Evolutionary conservation across 202 grass and related monocot species (phyloP), one percentile per base, ranked within the genome.

Genomic region (Zoysia matrella): DNA sequence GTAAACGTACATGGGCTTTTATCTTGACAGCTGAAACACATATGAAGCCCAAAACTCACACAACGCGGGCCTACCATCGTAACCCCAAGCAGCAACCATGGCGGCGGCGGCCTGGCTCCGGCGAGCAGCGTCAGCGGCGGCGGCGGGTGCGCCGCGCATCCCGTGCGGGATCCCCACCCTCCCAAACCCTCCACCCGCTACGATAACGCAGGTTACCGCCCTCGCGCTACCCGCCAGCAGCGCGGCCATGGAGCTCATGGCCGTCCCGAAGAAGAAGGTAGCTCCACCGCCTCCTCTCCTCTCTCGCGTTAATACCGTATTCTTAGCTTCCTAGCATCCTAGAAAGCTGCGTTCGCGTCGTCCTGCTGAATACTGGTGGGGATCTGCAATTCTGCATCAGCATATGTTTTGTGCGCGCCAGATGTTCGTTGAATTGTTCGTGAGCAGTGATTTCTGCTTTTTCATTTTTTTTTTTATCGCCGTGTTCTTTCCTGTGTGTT

Each of bases 211-310:
- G 60, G 30, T 3, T 8, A 18, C 22, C 8, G 8, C 60, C 8
- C 22, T 63, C 3, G 60, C 60, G 22, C 60, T 63, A 3, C 60
- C 60, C 3, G 60, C 22, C 60, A 40, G 8, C 8, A 9, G 22
- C 60, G 60, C 60, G 3, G 60, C 60, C 60, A 39, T 63, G 60
- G 60, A 63, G 22, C 60, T 63, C 60, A 39, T 63, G 60, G 60
- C 60, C 30, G 60, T 63, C 60, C 60, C 60, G 3, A 63, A 63
- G 60, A 63, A 63, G 30, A 63, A 63, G 22, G 60, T 62, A 16
- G 39, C 3, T 39, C 2, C 60, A 11, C 4, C 8, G 7, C 30
- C 22, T 11, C 22, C 22, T 60, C 22, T 11, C 36, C 22, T 22
- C 22, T 22, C 22, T 22, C 22, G 22, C 22, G 22, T 22, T 22